Base-by-base conservation (phyloP, 129 eudicot genomes). In the Arctium minus region DNA sequence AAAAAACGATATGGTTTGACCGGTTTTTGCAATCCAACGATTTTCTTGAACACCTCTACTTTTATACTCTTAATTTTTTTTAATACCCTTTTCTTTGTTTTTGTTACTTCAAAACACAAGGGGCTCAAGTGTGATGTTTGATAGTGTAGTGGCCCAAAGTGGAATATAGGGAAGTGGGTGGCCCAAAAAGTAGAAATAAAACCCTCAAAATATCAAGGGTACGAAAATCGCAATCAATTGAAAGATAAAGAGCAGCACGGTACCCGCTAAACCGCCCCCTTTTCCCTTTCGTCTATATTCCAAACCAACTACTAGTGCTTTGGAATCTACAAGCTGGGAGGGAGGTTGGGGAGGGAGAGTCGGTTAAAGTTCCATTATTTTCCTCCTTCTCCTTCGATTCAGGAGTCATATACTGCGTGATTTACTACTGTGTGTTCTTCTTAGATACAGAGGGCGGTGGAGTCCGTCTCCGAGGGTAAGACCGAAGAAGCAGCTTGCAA, bases 261-360 rank as follows among this genome's bases (percentile, higher is more conserved):
- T 46, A n/a, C 78, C 64, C 78, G 78, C 27, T 74, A 27, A 74
- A 18, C 74, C 82, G 77, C 29, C 83, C 76, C 83, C 71, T n/a
- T 80, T 71, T 62, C 38, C 33, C 72, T 73, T 72, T 72, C 73
- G 27, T 3, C 17, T 15, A 80, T 18, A 81, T 75, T 75, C 80
- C 70, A 67, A 75, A 80, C 71, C 65, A 53, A 62, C 80, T 80
- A 74, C 76, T 32, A 62, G 36, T 33, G 31, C 64, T 35, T 85
- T 76, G 84, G 82, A 85, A 70, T 86, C 71, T 56, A 35, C 79
- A 15, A 74, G 18, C 73, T 73, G 31, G 29, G 7, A 1, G 31
- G 29, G 7, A 1, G 42, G 68, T 18, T 74, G 36, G 42, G 35
- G 60, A 78, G 42, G 35, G 60, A 78, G 15, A 46, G 15, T 46